phyloP scores from a whole-genome alignment of 2,329 filamentous ascomycete species.

The Trichocomaceae sp. region DNA sequence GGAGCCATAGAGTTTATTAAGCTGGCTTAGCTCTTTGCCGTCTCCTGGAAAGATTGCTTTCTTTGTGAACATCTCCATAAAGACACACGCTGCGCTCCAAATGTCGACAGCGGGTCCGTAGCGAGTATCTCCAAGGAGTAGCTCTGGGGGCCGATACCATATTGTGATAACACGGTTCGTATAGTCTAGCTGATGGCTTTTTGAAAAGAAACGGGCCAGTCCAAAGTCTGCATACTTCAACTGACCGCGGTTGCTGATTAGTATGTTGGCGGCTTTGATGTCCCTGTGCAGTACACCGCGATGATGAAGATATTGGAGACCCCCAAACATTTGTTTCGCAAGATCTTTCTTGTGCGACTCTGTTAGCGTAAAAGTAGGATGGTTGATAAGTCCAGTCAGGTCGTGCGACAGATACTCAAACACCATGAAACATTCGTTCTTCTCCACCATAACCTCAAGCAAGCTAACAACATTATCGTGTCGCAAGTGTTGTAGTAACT shows the following conservation, averaged over 20 bases:
- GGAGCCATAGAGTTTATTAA: constrained; percentile 93
- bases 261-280: constrained; percentile 96
- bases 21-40: constrained; percentile 88
- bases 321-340: constrained; percentile 86
- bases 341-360: constrained; percentile 86
- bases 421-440: constrained; percentile 99
- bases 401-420: constrained; percentile 98
- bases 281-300: constrained; percentile 93
- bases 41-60: constrained; percentile 93
- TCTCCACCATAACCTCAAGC: constrained; percentile 98
- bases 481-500: constrained; percentile 85
- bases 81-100: constrained; percentile 95
- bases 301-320: constrained; percentile 85
- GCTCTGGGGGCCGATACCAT: constrained; percentile 89
- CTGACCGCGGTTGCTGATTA: constrained; percentile 82
- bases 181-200: constrained; percentile 85
- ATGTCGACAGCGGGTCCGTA: constrained; percentile 89
- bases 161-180: constrained; percentile 98
- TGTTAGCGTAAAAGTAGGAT: constrained; percentile 82
- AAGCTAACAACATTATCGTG: constrained; percentile 82
- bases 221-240: constrained; percentile 95
- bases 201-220: constrained; percentile 90
- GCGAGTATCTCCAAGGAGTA: constrained; percentile 83
- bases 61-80: constrained; percentile 91
- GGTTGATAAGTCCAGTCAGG: constrained; percentile 87